Conservation (phyloP, 768 basidiomycete species). For the Leccinum subgranulosum region DNA sequence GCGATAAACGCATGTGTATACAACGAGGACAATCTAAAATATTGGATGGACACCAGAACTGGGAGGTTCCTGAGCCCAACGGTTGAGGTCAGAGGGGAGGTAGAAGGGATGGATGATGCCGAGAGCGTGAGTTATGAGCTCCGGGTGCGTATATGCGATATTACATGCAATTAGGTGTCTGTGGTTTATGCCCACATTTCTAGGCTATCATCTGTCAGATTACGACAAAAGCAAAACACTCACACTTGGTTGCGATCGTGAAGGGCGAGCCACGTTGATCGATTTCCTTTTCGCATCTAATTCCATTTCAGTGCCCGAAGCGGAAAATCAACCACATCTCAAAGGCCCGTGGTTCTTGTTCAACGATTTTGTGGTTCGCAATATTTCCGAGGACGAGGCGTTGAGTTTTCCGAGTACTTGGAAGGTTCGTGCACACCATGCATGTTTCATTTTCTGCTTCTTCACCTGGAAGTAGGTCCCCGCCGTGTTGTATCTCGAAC, state of each 20-base stretch:
- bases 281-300: not conserved
- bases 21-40: conserved; percentile 65
- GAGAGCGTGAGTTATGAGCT: conserved; percentile 64
- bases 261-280: conserved; percentile 48
- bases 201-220: conserved; percentile 85
- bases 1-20: conserved; percentile 83
- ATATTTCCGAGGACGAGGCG: conserved; percentile 83
- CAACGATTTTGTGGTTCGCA: conserved; percentile 92
- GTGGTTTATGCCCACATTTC: not conserved
- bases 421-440: conserved; percentile 62
- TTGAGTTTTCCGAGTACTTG: conserved; percentile 83
- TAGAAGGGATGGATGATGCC: conserved; percentile 55
- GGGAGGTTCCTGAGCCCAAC: conserved; percentile 54
- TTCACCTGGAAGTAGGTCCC: conserved; percentile 56
- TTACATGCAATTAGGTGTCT: too few relatives aligned
- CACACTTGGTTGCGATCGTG: conserved; percentile 86
- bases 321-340: conserved; percentile 40
- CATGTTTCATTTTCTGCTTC: not conserved
- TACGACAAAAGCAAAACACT: conserved; percentile 60
- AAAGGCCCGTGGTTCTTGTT: conserved; percentile 85
- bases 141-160: conserved; percentile 48
- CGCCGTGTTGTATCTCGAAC: conserved; percentile 86
- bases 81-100: conserved; percentile 57
- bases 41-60: conserved; percentile 64
- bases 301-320: conserved; percentile 59